Evolutionary conservation across 768 basidiomycete species (phyloP).

Genomic region (Mycena rebaudengoi): DNA sequence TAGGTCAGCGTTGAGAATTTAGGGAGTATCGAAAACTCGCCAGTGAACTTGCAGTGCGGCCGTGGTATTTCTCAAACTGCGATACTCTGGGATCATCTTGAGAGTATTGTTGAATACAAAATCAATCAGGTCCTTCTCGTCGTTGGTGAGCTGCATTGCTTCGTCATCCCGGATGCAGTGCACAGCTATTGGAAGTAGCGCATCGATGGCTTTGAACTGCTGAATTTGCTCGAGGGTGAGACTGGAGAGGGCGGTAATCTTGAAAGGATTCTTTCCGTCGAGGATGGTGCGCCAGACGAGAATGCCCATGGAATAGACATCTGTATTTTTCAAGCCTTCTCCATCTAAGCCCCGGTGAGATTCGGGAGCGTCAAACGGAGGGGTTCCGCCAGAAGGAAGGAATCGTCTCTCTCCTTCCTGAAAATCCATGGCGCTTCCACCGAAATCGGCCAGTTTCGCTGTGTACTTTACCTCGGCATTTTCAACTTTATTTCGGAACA

Average conservation of each 20-base stretch:
- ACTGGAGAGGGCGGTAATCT: neutral
- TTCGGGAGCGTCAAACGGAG: slow-evolving; percentile 18
- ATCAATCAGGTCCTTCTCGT: neutral
- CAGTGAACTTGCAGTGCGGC: neutral
- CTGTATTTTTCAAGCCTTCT: slow-evolving; percentile 7
- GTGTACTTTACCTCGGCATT: neutral
- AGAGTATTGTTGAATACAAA: neutral
- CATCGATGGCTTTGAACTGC: neutral
- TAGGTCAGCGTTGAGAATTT: neutral
- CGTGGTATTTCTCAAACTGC: neutral
- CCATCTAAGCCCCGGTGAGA: neutral
- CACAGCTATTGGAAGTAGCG: neutral
- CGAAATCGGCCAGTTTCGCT: slow-evolving; percentile 19
- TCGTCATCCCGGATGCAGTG: neutral
- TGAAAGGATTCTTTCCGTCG: slow-evolving; percentile 4
- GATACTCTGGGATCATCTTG: neutral
- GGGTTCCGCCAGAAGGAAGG: slow-evolving; percentile 1
- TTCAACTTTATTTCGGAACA: slow-evolving; percentile 12
- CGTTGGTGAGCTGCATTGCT: neutral
- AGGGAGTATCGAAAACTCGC: neutral
- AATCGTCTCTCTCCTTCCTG: neutral
- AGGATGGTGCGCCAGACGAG: slow-evolving; percentile 13
- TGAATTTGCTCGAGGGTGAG: neutral
- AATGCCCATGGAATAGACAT: slow-evolving; percentile 16
- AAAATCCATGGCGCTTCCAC: slow-evolving; percentile 19